phyloP scores from a whole-genome alignment of 2,329 filamentous ascomycete species.

The Lachnellula willkommii region DNA sequence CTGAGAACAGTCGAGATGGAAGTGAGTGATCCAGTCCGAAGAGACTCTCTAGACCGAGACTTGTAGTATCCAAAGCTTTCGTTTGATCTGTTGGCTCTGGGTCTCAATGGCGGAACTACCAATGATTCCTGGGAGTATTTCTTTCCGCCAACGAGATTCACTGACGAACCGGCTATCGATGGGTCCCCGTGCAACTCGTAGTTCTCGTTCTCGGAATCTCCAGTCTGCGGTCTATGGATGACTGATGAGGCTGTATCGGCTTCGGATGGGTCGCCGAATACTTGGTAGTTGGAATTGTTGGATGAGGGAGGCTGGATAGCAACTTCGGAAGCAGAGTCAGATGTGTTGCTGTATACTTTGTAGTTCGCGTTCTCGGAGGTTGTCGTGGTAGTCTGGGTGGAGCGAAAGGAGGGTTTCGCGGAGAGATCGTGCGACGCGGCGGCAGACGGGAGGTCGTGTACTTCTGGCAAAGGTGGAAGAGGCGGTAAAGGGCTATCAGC shows the following conservation, averaged over 20 bases:
- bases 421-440: constrained; percentile 26
- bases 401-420: constrained; percentile 31
- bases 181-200: constrained; percentile 48
- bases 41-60: constrained; percentile 47
- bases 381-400: constrained; percentile 26
- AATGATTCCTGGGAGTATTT: constrained; percentile 59
- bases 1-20: constrained; percentile 50
- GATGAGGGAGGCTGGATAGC: constrained; percentile 19
- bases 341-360: constrained; percentile 26
- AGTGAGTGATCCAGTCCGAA: constrained; percentile 49
- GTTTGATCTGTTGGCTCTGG: constrained; percentile 42
- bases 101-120: constrained; percentile 49
- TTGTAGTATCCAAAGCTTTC: constrained; percentile 47
- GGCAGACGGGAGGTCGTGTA: constrained; percentile 18
- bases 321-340: constrained; percentile 20
- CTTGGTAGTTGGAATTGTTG: constrained; percentile 42
- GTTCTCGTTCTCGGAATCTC: constrained; percentile 36
- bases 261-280: constrained; percentile 46
- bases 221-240: constrained; percentile 26
- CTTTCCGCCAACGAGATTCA: constrained; percentile 27
- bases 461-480: constrained; percentile 16
- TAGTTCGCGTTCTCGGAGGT: constrained; percentile 32
- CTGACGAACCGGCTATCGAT: constrained; percentile 36
- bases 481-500: constrained; percentile 22
- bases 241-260: constrained; percentile 10